Evolutionary conservation across 2,329 filamentous ascomycete species (phyloP).

Genomic region (Fusarium proliferatum): DNA sequence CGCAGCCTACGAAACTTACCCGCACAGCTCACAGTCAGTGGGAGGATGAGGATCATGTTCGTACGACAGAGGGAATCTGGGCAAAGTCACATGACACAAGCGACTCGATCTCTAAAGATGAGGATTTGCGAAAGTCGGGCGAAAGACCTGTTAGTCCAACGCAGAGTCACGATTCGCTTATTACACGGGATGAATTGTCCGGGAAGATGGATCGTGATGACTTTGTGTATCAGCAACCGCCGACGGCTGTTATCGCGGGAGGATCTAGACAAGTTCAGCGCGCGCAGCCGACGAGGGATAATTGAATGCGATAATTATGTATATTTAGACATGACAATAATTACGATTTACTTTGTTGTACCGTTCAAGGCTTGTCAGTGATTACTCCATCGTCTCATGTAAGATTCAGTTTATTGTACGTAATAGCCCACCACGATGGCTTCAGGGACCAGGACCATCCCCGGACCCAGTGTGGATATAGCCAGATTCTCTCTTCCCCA

Average conservation of each 20-base stretch:
- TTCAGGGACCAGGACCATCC: conserved; percentile 23
- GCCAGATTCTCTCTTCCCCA: conserved; percentile 7
- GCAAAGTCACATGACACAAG: conserved; percentile 33
- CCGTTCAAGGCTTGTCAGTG: not conserved
- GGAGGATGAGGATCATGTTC: conserved; percentile 38
- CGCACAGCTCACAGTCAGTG: conserved; percentile 40
- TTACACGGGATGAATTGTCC: conserved; percentile 36
- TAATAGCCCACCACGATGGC: conserved; percentile 25
- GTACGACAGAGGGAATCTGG: conserved; percentile 44
- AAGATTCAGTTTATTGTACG: conserved; percentile 27
- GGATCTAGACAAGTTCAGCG: conserved; percentile 31
- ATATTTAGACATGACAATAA: not conserved
- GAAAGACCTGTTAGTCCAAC: conserved; percentile 41
- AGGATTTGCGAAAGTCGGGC: conserved; percentile 24
- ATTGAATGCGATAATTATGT: conserved; percentile 3
- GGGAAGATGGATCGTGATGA: conserved; percentile 27
- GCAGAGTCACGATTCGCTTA: conserved; percentile 45
- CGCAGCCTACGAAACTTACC: conserved; percentile 34
- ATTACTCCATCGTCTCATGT: not conserved
- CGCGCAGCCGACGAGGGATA: conserved; percentile 10
- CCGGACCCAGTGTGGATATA: conserved; percentile 21
- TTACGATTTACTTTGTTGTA: conserved; percentile 18
- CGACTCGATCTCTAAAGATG: conserved; percentile 36
- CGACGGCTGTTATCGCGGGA: conserved; percentile 31
- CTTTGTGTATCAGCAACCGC: conserved; percentile 23